Evolutionary conservation across 2,329 filamentous ascomycete species (phyloP), one percentile per base, ranked within the genome.

Genomic region (Trichoderma sp.): DNA sequence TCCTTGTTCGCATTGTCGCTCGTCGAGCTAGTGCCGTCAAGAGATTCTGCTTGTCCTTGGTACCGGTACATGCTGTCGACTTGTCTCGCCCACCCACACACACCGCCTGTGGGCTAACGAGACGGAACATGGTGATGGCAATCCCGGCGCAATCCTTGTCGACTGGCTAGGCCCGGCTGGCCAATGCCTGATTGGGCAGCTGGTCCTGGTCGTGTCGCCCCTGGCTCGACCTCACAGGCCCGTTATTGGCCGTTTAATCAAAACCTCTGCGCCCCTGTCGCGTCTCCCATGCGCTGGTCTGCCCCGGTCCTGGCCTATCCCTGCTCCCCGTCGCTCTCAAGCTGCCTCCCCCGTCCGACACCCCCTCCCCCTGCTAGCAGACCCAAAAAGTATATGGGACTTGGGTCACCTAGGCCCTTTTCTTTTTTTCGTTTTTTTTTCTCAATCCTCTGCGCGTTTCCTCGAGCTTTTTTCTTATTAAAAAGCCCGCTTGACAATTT

Each of bases 201-300:
- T 83, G 81, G 80, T 83, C 83, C 85, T 83, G 82, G 83, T 76
- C 72, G 77, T 56, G 38, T 68, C 76, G 67, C 76, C 75, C 85
- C 84, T 83, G 84, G 83, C 82, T 82, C 82, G 83, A 69, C 78
- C 76, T 79, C 77, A 74, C 80, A 78, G 78, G 74, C 76, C 81
- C 80, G 81, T 84, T 83, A 89, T 89, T 90, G 88, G 88, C 79
- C 84, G 83, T 82, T 85, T 87, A 85, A 89, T 89, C 84, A 85
- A 85, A 85, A 85, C 83, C 85, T 84, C 83, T 81, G 66, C 78
- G 80, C 81, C 81, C 86, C 83, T 87, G 85, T 87, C 86, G 86
- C 85, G 83, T 86, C 87, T 87, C 84, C 85, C 85, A 88, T 88
- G 86, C 85, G 83, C 79, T 85, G 86, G 86, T 83, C 84, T 85